phyloP scores from a whole-genome alignment of 192 early-diverging fungal genomes.

The Coemansia sp. region DNA sequence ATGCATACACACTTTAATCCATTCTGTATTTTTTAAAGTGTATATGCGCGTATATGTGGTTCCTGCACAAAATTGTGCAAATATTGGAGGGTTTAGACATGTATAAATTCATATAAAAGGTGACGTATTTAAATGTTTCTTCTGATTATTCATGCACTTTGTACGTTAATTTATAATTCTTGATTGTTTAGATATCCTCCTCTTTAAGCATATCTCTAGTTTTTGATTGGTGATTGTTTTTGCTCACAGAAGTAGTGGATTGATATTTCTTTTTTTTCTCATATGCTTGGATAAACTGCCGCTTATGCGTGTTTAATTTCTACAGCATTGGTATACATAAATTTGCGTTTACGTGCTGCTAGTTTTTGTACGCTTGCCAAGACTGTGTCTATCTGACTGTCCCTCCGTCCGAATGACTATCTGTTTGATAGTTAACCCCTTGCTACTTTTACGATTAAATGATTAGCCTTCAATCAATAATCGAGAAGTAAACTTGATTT shows the following conservation, averaged over 20 bases:
- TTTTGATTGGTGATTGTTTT: background rate
- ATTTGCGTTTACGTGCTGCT: background rate
- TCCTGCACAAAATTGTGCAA: no score
- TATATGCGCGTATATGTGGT: background rate
- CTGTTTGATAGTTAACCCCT: no score
- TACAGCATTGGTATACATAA: background rate
- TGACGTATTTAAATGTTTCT: background rate
- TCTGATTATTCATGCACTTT: background rate
- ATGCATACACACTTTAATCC: background rate
- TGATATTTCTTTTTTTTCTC: no score
- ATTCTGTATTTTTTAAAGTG: background rate
- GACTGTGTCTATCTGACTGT: no score
- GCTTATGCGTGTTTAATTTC: background rate
- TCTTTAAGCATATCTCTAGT: background rate
- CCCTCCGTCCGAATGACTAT: no score
- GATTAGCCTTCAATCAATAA: no score
- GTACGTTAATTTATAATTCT: background rate
- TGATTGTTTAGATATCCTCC: background rate
- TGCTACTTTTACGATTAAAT: no score
- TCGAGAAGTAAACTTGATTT: no score
- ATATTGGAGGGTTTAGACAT: no score
- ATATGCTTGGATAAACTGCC: background rate
- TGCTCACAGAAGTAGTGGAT: background rate
- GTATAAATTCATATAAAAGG: no score
- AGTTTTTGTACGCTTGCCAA: background rate